Evolutionary conservation across 345 rosid species (phyloP), one percentile per base, ranked within the genome.

Genomic region (Aegle marmelos): DNA sequence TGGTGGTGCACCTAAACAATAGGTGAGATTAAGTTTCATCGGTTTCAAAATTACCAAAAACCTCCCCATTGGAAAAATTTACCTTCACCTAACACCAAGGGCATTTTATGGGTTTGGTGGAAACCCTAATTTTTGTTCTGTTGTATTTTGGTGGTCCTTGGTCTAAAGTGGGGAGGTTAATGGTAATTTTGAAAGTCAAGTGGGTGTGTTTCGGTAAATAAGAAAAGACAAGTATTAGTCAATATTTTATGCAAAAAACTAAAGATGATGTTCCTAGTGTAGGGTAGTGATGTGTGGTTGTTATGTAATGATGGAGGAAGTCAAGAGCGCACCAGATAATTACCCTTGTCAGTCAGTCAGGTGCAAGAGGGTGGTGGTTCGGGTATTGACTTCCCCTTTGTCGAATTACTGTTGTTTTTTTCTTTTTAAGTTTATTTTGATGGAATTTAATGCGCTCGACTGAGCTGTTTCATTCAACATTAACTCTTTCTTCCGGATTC

Each of bases 281-380:
- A 45, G 50, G 16, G 17, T 45, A 45, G 17, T 45, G 50, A 53
- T 53, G 57, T 53, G 22, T 17, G 57, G 57, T 53, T 33, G 24
- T 59, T 21, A 45, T 39, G 34, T n/a, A 73, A 30, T 34, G 53
- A 11, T 57, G 72, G 84, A 78, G 82, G 89, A 82, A 94, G 98
- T 94, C 97, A 94, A 94, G 97, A 94, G 86, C 98, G 97, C 91
- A 93, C 97, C 97, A 90, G 85, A 76, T 74, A 25, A 66, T 82
- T 17, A 79, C 84, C 91, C 88, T 88, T 78, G 84, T 76, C 83
- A 62, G 41, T 63, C 62, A 85, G 78, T 65, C 58, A 76, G 82
- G 1, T 53, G 22, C 57, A 16, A 53, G 57, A 19, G 87, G 90
- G 81, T 82, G 88, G 87, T 93, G 97, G 98, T 93, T 94, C 97